Evolutionary conservation across 345 rosid species (phyloP).

Genomic region (Hibiscus trionum): DNA sequence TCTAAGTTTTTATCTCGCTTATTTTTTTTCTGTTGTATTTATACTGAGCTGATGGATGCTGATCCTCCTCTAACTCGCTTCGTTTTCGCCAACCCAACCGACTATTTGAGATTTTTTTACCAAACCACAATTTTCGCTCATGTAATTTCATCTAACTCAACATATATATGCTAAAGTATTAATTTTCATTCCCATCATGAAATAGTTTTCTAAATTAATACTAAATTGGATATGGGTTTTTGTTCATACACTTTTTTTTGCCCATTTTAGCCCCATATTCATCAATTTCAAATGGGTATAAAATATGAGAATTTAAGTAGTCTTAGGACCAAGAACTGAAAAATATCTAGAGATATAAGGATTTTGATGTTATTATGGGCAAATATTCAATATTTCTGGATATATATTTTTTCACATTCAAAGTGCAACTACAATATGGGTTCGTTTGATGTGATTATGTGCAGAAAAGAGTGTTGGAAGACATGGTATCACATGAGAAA

Average conservation of each 20-base stretch:
- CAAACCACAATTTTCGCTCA: constrained; percentile 76
- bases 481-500: background rate
- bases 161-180: background rate
- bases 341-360: background rate
- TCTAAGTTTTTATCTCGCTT: background rate
- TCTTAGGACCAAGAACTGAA: background rate
- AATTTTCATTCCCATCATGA: background rate
- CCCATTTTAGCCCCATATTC: background rate
- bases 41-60: constrained; percentile 66
- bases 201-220: background rate
- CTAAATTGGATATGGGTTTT: background rate
- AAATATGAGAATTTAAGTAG: background rate
- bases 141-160: constrained; percentile 21
- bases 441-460: background rate
- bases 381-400: background rate
- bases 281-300: constrained; percentile 3
- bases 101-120: constrained; percentile 51
- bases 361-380: background rate
- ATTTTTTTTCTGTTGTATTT: constrained; percentile 26
- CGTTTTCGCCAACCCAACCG: constrained; percentile 48
- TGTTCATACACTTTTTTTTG: background rate
- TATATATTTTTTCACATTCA: background rate
- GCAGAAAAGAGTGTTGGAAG: constrained; percentile 11
- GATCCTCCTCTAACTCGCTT: constrained; percentile 55
- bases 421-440: background rate